These are phyloP conservation scores for Limnanthes douglasii DNA, from an alignment of 345 rosid species.

Conservation along the genomic window DNA sequence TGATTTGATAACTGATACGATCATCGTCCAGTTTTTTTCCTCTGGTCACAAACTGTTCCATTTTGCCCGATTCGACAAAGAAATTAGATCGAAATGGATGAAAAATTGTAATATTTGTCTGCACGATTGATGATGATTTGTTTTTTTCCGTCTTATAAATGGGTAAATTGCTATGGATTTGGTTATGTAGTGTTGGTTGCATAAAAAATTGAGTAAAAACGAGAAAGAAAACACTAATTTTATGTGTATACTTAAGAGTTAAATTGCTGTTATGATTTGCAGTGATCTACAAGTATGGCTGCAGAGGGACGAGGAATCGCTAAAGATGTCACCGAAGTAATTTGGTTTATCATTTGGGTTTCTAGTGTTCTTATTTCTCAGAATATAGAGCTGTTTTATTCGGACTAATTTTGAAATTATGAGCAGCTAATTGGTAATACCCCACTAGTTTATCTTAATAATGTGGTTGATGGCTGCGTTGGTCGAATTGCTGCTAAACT, in stretches of 20 bases:
- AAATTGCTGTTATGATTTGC: constrained; percentile 5
- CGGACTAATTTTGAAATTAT: not conserved
- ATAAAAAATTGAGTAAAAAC: no score
- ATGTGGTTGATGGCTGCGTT: constrained; percentile 53
- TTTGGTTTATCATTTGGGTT: not conserved
- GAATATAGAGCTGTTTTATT: constrained; percentile 1
- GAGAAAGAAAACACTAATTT: no score
- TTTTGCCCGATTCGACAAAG: no score
- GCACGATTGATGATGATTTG: no score
- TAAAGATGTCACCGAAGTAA: constrained; percentile 75
- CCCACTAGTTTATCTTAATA: constrained; percentile 74
- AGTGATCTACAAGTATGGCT: constrained; percentile 32
- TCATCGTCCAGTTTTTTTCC: no score
- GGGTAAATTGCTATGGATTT: no score
- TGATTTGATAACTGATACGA: no score
- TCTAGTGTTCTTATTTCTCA: not conserved
- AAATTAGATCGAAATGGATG: no score
- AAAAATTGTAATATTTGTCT: no score
- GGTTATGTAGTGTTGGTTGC: no score
- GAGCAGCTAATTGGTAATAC: constrained; percentile 67
- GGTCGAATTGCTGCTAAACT: constrained; percentile 72
- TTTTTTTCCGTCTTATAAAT: no score
- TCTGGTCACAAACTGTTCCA: no score
- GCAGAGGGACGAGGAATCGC: constrained; percentile 33
- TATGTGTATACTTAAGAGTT: constrained; percentile 1